Base-by-base conservation (phyloP, 2,329 filamentous ascomycete species). In the Xylaria sp. region DNA sequence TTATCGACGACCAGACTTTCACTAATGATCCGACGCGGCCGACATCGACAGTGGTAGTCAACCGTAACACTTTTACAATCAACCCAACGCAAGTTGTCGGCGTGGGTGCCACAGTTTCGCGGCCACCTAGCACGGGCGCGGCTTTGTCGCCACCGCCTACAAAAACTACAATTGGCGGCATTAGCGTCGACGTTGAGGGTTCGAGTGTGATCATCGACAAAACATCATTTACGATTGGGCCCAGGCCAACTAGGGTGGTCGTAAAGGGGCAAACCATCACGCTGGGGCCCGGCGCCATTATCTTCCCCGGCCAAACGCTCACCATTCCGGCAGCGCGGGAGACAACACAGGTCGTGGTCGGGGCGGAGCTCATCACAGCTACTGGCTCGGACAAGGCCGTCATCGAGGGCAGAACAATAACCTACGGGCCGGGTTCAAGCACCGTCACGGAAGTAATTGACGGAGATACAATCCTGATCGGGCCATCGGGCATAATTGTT, bases 381-480 rank as follows among this genome's bases (percentile, higher is more conserved):
- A 72, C 79, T 25, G 81, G 81, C 15, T 67, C 70, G 13, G 77
- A 76, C 11, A 68, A 78, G 15, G 74, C 79, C 7, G 73, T 82
- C 13, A 69, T 82, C 21, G 73, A 75, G 49, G 77, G 76, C 4
- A 78, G 74, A 3, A 82, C 79, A 6, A 72, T 83, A 52, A 82
- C 79, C 1, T 84, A 85, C 63, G 78, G 79, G 1, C 70, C 74
- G 0, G 69, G 66, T 27, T 71, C 73, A 3, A 63, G 75, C 3
- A 71, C 68, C 1, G 70, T 72, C 0, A 77, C 77, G 0, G 61
- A 76, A 13, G 73, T 80, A 2, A 69, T 88, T 25, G 78, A 80
- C 59, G 83, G 81, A 15, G 82, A 84, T 40, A 81, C 79, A 4
- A 75, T 87, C 62, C 77, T 80, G 1, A 75, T 87, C 53, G 83